Evolutionary conservation across 2,329 filamentous ascomycete species (phyloP), one percentile per base, ranked within the genome.

Genomic region (Fusarium sp.): DNA sequence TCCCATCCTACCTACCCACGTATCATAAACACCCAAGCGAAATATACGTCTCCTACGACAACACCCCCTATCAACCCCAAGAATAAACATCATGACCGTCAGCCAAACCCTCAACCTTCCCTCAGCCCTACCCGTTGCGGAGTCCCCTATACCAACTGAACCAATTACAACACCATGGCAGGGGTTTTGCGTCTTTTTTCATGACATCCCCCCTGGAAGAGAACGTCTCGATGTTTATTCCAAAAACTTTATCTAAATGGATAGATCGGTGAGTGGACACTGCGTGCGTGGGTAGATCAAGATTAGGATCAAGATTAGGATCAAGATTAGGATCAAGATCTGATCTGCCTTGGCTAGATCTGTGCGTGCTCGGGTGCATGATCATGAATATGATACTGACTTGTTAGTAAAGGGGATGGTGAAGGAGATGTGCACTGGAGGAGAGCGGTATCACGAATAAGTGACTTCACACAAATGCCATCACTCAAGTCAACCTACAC

Each of bases 91-190:
- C 70, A 72, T 72, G 70, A 72, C 70, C 31, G 51, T 72, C 70
- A 73, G 55, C 36, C 61, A 71, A 47, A 70, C 59, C 64, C 59
- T 63, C 65, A 70, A 58, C 58, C 55, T 68, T 51, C 56, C 58
- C 44, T 74, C 71, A 74, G 71, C 71, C 71, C 68, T 74, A 74
- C 71, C 71, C 71, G 68, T 69, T 72, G 71, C 71, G 71, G 71
- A 73, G 70, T 73, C 42, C 57, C 65, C 45, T 44, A 50, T 60
- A 41, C 53, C 44, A 28, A 24, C 48, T 69, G 51, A 72, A 66
- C 72, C 72, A 74, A 74, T 74, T 39, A 74, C 61, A 61, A 63
- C 42, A 56, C 51, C 66, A 65, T 42, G 45, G 62, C 71, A 74
- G 71, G 70, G 70, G 67, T 48, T 71, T 55, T 73, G 61, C 66